Evolutionary conservation across 345 rosid genomes (phyloP).

Genomic region (Citrus maxima): DNA sequence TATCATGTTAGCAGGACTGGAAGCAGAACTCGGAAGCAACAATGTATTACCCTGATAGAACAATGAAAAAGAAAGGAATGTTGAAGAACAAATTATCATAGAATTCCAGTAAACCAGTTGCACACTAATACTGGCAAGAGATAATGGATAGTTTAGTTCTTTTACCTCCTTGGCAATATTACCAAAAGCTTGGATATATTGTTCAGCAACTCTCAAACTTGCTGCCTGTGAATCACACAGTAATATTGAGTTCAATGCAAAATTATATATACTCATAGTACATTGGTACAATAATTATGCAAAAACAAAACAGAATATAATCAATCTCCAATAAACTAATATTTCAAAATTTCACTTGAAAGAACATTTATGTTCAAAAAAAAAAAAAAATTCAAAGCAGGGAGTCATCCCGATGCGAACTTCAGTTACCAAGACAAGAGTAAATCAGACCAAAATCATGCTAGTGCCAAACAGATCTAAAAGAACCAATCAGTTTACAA

Average conservation of each 20-base stretch:
- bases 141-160: not conserved
- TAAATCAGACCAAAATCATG: not conserved
- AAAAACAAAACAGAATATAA: not conserved
- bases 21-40: constrained; percentile 74
- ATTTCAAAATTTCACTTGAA: not conserved
- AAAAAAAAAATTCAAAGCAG: not conserved
- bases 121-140: not conserved
- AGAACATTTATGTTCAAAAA: not conserved
- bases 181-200: constrained; percentile 75
- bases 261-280: constrained; percentile 8
- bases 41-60: constrained; percentile 72
- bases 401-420: not conserved
- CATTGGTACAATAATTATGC: not conserved
- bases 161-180: constrained; percentile 89
- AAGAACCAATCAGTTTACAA: not conserved
- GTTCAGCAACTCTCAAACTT: constrained; percentile 80
- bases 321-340: not conserved
- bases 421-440: not conserved
- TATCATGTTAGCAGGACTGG: constrained; percentile 65
- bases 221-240: constrained; percentile 64
- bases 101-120: not conserved
- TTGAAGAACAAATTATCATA: not conserved
- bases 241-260: not conserved
- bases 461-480: not conserved
- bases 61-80: not conserved